Conservation (phyloP, 163 green algal species). For the Scenedesmus sp. region DNA sequence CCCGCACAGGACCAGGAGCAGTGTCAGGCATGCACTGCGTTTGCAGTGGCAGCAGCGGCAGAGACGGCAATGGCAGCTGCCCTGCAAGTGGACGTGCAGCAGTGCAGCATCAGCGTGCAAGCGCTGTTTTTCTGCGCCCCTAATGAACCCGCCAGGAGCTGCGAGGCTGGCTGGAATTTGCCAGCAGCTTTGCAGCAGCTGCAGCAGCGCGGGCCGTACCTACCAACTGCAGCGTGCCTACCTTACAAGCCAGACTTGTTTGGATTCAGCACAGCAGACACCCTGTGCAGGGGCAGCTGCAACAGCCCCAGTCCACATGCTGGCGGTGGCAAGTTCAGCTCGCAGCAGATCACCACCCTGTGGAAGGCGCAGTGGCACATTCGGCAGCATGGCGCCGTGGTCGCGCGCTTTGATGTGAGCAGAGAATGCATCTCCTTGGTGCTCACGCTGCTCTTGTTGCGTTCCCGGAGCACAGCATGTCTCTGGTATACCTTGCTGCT, state of each 20-base stretch:
- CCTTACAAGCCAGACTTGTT: not conserved
- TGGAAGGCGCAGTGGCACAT: not conserved
- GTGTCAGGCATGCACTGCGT: not conserved
- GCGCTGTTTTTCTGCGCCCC: not conserved
- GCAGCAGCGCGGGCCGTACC: not conserved
- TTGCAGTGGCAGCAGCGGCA: not conserved
- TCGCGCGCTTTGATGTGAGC: not conserved
- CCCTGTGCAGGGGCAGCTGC: not conserved
- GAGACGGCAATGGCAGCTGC: not conserved
- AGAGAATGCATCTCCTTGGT: too few relatives aligned
- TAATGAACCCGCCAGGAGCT: not conserved
- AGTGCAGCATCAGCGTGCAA: constrained; percentile 1
- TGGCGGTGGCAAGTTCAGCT: not conserved
- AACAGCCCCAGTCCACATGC: not conserved
- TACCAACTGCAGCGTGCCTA: not conserved
- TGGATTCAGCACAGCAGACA: too few relatives aligned
- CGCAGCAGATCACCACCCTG: not conserved
- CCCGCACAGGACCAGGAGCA: not conserved
- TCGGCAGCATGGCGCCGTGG: not conserved
- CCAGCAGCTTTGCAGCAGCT: not conserved
- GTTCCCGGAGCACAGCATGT: too few relatives aligned
- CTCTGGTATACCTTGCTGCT: too few relatives aligned
- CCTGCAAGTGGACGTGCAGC: not conserved
- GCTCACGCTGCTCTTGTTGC: too few relatives aligned
- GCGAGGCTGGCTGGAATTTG: not conserved